Base-by-base conservation (phyloP, 352 stramenopile genomes). In the Pythium apleroticum region DNA sequence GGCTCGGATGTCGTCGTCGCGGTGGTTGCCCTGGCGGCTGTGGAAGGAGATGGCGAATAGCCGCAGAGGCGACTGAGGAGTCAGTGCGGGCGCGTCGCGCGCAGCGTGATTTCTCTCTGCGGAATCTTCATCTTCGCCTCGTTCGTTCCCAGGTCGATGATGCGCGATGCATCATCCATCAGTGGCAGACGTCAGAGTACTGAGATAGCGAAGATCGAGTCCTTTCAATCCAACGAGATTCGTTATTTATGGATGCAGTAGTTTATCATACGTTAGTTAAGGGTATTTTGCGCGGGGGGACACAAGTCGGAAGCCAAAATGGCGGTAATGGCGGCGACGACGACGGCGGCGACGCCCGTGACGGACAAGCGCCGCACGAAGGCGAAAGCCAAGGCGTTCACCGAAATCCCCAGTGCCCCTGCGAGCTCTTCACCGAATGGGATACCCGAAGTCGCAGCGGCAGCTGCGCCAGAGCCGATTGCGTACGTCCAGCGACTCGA, bases 401-500 rank as follows among this genome's bases (percentile, higher is more conserved):
- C 1, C 19, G 37, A 46, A 5, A 4, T 14, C 14, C 15, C 37
- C 2, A 22, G 3, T 22, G 14, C 9, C 14, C 22, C 17, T 8
- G 9, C 37, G 3, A 46, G 37, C 37, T 46, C 37, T 10, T 17
- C 19, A 9, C 37, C 37, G 19, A 30, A 30, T 10, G 45, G 19
- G 7, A 9, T 10, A 2, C 10, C 20, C 19, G 45, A 52, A 52
- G 8, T 12, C 45, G 45, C 20, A 15, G 45, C 10, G 9, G n/a
- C 45, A 30, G 45, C 45, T 4, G 45, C 25, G 27, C 17, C 22
- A 20, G 30, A 24, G 50, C 25, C 50, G 50, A 33, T 56, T 4
- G 17, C 65, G 50, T 89, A 81, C 49, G 73, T 88, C 64, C 71
- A 73, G 25, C 76, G 55, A 5, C 63, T 86, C 41, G 68, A 73